Conservation (phyloP, 2,329 filamentous ascomycete genomes). For the Coleophoma cylindrospora region DNA sequence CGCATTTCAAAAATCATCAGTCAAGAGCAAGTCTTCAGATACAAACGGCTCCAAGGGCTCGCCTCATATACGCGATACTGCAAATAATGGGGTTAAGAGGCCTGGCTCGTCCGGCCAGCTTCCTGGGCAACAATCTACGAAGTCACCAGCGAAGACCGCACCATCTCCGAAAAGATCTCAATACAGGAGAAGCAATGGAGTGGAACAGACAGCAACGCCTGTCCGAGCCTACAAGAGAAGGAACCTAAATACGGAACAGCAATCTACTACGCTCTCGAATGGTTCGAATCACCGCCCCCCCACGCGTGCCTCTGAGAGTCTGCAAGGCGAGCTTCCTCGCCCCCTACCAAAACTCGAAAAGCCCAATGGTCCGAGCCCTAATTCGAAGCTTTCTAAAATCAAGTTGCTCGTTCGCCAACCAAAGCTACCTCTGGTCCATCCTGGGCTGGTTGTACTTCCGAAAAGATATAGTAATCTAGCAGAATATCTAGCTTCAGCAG, state of each 20-base stretch:
- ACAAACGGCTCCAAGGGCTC: slow-evolving; percentile 13
- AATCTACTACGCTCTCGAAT: slow-evolving; percentile 2
- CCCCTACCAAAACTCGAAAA: slow-evolving; percentile 12
- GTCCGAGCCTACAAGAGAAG: slow-evolving; percentile 17
- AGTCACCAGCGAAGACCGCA: slow-evolving; percentile 16
- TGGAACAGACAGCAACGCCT: slow-evolving; percentile 18
- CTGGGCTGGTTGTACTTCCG: slow-evolving; percentile 46
- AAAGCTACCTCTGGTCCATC: slow-evolving; percentile 53
- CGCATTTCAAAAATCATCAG: slow-evolving; percentile 29
- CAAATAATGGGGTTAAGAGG: slow-evolving; percentile 17
- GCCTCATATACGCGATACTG: slow-evolving; percentile 12
- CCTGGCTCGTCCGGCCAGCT: slow-evolving; percentile 10
- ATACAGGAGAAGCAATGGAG: slow-evolving; percentile 19
- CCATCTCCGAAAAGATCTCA: slow-evolving; percentile 22
- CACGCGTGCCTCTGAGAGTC: slow-evolving; percentile 14
- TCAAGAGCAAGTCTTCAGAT: slow-evolving; percentile 19
- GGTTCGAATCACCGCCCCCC: slow-evolving; percentile 12
- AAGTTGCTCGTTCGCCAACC: slow-evolving; percentile 42
- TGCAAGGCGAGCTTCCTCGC: slow-evolving; percentile 10
- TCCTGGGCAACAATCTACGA: slow-evolving; percentile 10
- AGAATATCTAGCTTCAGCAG: slow-evolving; percentile 50
- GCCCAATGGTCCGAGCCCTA: slow-evolving; percentile 15
- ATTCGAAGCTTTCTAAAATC: slow-evolving; percentile 35
- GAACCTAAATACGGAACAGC: slow-evolving; percentile 9
- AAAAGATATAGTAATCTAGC: slow-evolving; percentile 50